Evolutionary conservation across 306 rosid genomes (phyloP), one percentile per base, ranked within the genome.

Genomic region (Neltuma alba): DNA sequence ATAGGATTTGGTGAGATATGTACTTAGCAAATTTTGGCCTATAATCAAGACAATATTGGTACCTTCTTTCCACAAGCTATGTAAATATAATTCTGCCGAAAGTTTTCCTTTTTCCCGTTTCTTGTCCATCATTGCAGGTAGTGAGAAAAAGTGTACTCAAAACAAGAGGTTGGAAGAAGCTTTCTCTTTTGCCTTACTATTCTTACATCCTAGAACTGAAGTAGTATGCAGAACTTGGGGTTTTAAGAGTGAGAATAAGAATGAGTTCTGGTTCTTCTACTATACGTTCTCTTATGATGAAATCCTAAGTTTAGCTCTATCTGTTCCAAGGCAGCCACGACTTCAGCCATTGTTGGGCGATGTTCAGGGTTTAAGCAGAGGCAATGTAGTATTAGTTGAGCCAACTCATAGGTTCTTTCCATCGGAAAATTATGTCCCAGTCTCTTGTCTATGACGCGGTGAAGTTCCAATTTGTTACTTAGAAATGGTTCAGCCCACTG

Each of bases 271-370:
- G 38, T 20, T 60, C n/a, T 15, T 60, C 66, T 6, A 30, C 52
- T 42, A 9, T 2, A 12, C 10, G 48, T 3, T 61, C 13, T 62
- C 33, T 38, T 74, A 62, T 38, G 40, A 70, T 48, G 44, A 27
- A 79, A 5, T 60, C 54, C 83, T 12, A 25, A 23, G 40, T 60
- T 64, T 25, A 63, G 79, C 28, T 82, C 74, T 20, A 80, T 57
- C 54, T 80, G 50, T 76, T 72, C 83, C 45, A 84, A 82, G 31
- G 69, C 62, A 63, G 78, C 70, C 25, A 85, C 85, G 42, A 87
- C 82, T 65, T 82, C 72, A 27, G 71, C 42, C 88, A 87, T 84
- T 52, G 80, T 64, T 48, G 89, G 87, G 67, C 84, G 72, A 25
- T 21, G 41, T n/a, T 69, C 50, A 15, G 82, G 82, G 40, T 80